Base-by-base conservation (phyloP, 805 yeast genomes). In the Candida hungchunana region DNA sequence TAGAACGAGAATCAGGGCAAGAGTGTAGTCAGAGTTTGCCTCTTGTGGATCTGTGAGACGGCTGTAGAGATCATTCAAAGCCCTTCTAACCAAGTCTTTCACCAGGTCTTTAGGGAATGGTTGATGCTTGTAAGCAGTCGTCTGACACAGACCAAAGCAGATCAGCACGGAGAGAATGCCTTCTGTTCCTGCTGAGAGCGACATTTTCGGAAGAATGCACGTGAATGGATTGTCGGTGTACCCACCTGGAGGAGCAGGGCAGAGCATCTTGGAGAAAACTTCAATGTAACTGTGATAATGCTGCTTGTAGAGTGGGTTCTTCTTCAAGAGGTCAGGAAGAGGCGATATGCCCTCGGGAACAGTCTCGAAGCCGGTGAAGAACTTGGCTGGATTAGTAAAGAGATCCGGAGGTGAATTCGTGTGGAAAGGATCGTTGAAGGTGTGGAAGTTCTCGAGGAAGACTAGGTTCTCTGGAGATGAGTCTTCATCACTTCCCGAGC, bases 171-270 rank as follows among this genome's bases (percentile, higher is more conserved):
- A 68, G 44, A 81, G 56, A 12, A 82, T 54, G 5, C 64, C 66
- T n/a, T 66, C 62, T 0, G 82, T 71, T 5, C 75, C 73, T 39
- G 71, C 66, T 17, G 67, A 65, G 67, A 78, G 62, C 1, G 90
- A 87, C 70, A 83, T 66, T 46, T 72, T 73, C 0, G 93, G 90
- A 10, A 84, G 56, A 7, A 80, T 61, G 10, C 69, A 69, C 41
- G 71, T 69, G 59, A 82, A 82, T 0, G 94, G 94, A 47, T 81
- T 79, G 12, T 73, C 75, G 15, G 58, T 62, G 48, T 78, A 79
- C 2, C 69, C 49, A 7, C 63, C 53, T 4, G 71, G 63, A 8
- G 85, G 85, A 0, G 83, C 78, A 0, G 89, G 88, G 6, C 79
- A 84, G 14, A 82, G 63, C 18, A 70, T 62, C 24, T 66, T 67